Percentiles rank a stretch among this genome's conserved stretches.
These are phyloP conservation scores for Trichoderma harzianum DNA, from an alignment of 2,329 filamentous ascomycete genomes.

Conservation along the genomic window DNA sequence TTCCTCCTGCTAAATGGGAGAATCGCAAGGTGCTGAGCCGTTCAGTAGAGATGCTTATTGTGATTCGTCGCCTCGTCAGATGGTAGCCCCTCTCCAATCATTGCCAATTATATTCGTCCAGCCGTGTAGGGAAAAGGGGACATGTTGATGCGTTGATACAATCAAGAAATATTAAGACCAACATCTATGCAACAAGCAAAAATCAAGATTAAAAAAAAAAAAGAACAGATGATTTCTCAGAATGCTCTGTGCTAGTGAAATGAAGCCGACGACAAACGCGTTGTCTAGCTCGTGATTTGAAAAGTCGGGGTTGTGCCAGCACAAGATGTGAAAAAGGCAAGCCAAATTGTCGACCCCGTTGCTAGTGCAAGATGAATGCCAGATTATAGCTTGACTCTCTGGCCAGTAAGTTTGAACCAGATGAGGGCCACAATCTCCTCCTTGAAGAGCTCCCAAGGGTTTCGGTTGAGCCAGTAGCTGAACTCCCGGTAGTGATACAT, in stretches of 20 bases:
- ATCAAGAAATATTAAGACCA: slow-evolving; percentile 14
- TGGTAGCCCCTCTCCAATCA: slow-evolving; percentile 1
- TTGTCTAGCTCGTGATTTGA: not conserved
- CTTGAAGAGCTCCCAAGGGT: slow-evolving; percentile 73
- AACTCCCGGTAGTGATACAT: slow-evolving; percentile 94
- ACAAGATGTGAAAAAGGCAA: not conserved
- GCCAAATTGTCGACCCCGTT: not conserved
- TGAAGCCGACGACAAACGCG: not conserved
- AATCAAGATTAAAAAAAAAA: slow-evolving; percentile 12
- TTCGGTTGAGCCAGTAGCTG: slow-evolving; percentile 85
- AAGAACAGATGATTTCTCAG: slow-evolving; percentile 13
- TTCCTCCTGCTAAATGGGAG: not conserved
- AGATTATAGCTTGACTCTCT: slow-evolving; percentile 54
- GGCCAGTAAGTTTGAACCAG: slow-evolving; percentile 62
- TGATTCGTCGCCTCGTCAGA: slow-evolving; percentile 17
- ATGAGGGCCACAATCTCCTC: slow-evolving; percentile 59
- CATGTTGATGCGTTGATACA: slow-evolving; percentile 10
- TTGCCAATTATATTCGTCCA: slow-evolving; percentile 15
- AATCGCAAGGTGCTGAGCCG: not conserved
- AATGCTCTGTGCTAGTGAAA: slow-evolving; percentile 12
- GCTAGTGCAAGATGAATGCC: not conserved
- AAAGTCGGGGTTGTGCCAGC: not conserved
- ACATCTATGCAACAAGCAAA: slow-evolving; percentile 20
- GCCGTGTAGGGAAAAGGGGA: slow-evolving; percentile 4
- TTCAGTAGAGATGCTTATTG: slow-evolving; percentile 6